These are phyloP conservation scores for Phytopythium helicoides DNA, from an alignment of 352 stramenopile genomes.

Conservation along the genomic window DNA sequence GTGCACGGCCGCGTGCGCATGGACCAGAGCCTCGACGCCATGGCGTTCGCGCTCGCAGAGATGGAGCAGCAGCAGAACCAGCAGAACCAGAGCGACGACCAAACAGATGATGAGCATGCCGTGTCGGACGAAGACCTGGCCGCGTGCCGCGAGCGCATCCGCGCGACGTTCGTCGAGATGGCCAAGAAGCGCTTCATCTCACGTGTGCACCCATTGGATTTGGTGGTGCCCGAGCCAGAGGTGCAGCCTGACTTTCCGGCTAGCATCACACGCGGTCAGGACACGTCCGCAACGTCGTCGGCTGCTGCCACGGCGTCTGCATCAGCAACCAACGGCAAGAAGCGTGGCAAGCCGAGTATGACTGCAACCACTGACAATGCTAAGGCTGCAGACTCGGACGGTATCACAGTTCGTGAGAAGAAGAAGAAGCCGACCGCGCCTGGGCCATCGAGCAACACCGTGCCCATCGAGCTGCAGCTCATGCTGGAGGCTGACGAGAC, in stretches of 20 bases:
- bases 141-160: constrained; percentile 53
- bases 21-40: constrained; percentile 81
- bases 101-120: constrained; percentile 34
- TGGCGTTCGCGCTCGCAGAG: constrained; percentile 79
- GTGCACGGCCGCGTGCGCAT: constrained; percentile 81
- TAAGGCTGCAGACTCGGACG: constrained; percentile 36
- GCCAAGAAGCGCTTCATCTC: constrained; percentile 88
- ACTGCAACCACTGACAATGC: constrained; percentile 3
- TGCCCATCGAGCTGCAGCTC: constrained; percentile 84
- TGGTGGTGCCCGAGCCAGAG: constrained; percentile 63
- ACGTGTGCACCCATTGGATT: constrained; percentile 78
- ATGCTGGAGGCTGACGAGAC: constrained; percentile 80
- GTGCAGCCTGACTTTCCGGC: constrained; percentile 56
- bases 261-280: constrained; percentile 59
- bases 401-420: constrained; percentile 74
- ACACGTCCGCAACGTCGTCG: constrained; percentile 12
- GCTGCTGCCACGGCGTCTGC: constrained; percentile 6
- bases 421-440: constrained; percentile 41
- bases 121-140: constrained; percentile 76
- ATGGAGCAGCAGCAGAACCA: constrained; percentile 25
- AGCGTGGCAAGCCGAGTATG: constrained; percentile 12
- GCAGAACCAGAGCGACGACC: constrained; percentile 1
- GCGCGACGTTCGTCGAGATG: constrained; percentile 82
- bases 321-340: constrained; percentile 16
- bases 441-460: constrained; percentile 26